Evolutionary conservation across 2,329 filamentous ascomycete genomes (phyloP).

Genomic region (Cercospora sesami): DNA sequence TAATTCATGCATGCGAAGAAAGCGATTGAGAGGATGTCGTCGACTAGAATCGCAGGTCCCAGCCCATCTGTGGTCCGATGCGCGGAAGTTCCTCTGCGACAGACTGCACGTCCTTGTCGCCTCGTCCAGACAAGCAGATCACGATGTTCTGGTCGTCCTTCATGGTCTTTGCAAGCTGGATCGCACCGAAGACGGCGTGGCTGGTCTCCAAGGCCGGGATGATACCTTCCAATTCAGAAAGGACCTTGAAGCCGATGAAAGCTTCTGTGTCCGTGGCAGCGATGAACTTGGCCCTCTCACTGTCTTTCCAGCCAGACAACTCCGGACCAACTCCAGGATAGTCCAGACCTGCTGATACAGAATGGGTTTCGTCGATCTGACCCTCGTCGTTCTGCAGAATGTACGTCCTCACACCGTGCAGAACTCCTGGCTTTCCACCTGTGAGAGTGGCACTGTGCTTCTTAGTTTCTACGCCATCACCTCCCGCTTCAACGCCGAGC

Average conservation of each 20-base stretch:
- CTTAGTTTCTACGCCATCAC: constrained; percentile 82
- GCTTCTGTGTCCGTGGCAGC: constrained; percentile 90
- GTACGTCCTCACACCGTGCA: constrained; percentile 95
- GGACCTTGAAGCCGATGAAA: constrained; percentile 78
- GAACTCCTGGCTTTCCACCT: constrained; percentile 83
- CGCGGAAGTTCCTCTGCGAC: constrained; percentile 91
- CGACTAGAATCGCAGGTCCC: constrained; percentile 58
- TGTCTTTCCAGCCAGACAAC: constrained; percentile 90
- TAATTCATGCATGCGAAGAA: background rate
- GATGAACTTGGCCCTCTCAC: constrained; percentile 78
- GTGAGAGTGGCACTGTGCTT: constrained; percentile 86
- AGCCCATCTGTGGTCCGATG: constrained; percentile 82
- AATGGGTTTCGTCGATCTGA: constrained; percentile 93
- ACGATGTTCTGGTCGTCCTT: constrained; percentile 84
- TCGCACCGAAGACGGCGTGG: constrained; percentile 85
- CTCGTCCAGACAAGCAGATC: constrained; percentile 87
- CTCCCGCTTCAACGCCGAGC: constrained; percentile 90
- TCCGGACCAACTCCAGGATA: constrained; percentile 97
- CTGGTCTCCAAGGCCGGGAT: constrained; percentile 93
- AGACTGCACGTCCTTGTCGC: constrained; percentile 98
- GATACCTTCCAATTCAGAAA: constrained; percentile 89
- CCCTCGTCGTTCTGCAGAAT: constrained; percentile 90
- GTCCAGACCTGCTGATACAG: constrained; percentile 91
- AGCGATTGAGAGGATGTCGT: background rate
- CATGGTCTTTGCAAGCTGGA: constrained; percentile 92